Conservation (phyloP, 108 stramenopile species). For the Skeletonema menzelii region DNA sequence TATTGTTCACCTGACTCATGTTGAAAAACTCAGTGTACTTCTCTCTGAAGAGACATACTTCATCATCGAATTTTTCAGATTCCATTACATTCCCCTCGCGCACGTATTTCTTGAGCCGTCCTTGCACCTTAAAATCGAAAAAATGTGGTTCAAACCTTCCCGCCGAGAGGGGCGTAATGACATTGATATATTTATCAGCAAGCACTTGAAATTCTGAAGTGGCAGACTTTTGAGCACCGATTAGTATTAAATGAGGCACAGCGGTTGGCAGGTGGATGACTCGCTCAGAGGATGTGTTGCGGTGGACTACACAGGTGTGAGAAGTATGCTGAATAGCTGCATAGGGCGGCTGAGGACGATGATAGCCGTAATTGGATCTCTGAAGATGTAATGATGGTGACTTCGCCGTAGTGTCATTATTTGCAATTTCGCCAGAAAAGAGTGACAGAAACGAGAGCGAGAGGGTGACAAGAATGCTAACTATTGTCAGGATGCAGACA, state of each 20-base stretch:
- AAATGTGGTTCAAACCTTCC: slow-evolving; percentile 10
- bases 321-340: background rate
- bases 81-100: background rate
- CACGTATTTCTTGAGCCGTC: background rate
- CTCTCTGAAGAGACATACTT: background rate
- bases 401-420: background rate
- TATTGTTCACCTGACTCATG: background rate
- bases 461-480: background rate
- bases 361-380: background rate
- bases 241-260: slow-evolving; percentile 17
- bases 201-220: slow-evolving; percentile 5
- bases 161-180: background rate
- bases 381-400: background rate
- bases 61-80: background rate
- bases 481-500: background rate
- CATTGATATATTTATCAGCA: background rate
- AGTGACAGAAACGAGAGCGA: background rate
- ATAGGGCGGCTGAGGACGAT: background rate
- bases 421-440: background rate
- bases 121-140: background rate
- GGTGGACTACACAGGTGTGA: slow-evolving; percentile 3
- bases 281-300: background rate
- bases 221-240: slow-evolving; percentile 13
- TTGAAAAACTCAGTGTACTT: background rate
- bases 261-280: slow-evolving; percentile 3